Base-by-base conservation (phyloP, 345 rosid species). In the Draba incana region DNA sequence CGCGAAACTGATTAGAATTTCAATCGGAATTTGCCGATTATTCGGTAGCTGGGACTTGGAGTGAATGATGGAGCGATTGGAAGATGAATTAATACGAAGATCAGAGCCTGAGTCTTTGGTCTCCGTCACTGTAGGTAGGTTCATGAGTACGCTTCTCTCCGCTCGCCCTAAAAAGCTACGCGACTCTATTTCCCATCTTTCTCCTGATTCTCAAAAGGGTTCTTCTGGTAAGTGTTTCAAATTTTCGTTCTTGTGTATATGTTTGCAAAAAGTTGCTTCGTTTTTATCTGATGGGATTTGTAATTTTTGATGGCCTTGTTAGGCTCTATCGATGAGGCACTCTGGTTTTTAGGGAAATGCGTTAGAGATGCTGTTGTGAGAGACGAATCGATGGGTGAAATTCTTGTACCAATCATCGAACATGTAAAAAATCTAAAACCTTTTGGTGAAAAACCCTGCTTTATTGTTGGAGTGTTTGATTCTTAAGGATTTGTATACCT, bases 251-350 rank as follows among this genome's bases (percentile, higher is more conserved):
- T 6, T 48, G 30, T 51, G 6, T 64, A 15, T 31, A 8, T 49
- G 4, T 20, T 10, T 41, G 37, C 57, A 6, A 31, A 8, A 14
- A 27, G 53, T 23, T 48, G 14, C 10, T 28, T 46, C 31, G 24
- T 54, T 62, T 9, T 54, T 62, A 24, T 45, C 14, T 51, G 48
- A 14, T 41, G 23, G 25, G 25, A 5, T 14, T 58, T 48, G 3
- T 54, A 54, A 67, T 45, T 6, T 33, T 33, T 33, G 41, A 28
- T 45, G 46, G 12, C 64, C 67, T 52, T n/a, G 12, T 37, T 31
- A 85, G 94, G 86, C 60, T 85, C 92, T 12, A 38, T 87, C 49
- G 93, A 92, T 45, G 91, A 89, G 62, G 86, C 87, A 30, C 81
- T 92, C 41, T 82, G 84, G 90, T 81, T 85, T 68, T 62, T 92